phyloP scores from a whole-genome alignment of 2,329 filamentous ascomycete species.

The Elsinoe batatas region DNA sequence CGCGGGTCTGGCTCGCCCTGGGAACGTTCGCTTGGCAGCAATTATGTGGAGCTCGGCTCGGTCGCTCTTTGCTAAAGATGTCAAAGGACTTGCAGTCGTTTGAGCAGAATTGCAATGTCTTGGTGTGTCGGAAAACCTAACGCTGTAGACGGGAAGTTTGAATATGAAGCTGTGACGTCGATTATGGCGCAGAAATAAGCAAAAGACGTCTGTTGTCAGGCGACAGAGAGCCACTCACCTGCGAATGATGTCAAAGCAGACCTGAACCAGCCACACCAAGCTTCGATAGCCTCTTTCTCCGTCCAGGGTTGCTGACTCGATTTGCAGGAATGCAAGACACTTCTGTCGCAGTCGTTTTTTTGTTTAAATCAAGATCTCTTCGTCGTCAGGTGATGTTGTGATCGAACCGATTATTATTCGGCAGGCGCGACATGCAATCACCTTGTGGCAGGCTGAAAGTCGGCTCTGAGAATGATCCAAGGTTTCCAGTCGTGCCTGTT shows the following conservation, averaged over 20 bases:
- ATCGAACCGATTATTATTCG: no score
- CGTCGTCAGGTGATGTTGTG: no score
- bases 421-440: no score
- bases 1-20: slow-evolving; percentile 9
- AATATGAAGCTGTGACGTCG: not conserved
- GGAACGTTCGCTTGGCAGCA: slow-evolving; percentile 7
- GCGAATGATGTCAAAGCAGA: slow-evolving; percentile 2
- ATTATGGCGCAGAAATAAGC: not conserved
- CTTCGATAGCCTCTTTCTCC: not conserved
- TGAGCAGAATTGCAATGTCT: not conserved
- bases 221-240: not conserved
- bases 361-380: not conserved
- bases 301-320: not conserved
- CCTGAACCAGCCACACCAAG: slow-evolving; percentile 2
- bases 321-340: not conserved
- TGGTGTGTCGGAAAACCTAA: not conserved
- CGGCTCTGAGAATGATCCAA: not conserved
- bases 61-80: not conserved
- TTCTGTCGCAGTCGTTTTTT: not conserved
- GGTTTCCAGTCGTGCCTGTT: slow-evolving; percentile 8
- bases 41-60: not conserved
- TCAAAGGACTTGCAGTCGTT: not conserved
- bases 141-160: not conserved
- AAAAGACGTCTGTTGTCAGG: not conserved
- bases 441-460: no score